Conservation (phyloP, 108 stramenopile species). For the Cyclotella baltica region DNA sequence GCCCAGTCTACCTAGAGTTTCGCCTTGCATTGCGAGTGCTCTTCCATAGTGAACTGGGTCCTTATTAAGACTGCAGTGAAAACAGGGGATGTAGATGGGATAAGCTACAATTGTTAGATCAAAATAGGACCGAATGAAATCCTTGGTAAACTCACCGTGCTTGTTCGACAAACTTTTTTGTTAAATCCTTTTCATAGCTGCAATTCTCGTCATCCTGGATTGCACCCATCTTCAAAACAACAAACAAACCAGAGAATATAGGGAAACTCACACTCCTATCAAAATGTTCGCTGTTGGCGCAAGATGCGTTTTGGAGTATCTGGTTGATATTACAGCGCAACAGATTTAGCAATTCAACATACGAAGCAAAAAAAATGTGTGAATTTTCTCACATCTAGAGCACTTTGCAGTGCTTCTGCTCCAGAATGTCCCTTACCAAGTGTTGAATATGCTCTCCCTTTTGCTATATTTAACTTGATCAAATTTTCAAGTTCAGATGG, state of each 20-base stretch:
- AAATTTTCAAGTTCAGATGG: slow-evolving; percentile 43
- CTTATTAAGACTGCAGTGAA: slow-evolving; percentile 47
- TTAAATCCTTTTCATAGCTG: slow-evolving; percentile 57
- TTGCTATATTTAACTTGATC: slow-evolving; percentile 44
- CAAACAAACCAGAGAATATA: slow-evolving; percentile 66
- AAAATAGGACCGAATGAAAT: no score
- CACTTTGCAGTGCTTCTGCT: slow-evolving; percentile 44
- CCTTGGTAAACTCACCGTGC: slow-evolving; percentile 43
- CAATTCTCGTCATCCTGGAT: slow-evolving; percentile 55
- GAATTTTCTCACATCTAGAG: slow-evolving; percentile 45
- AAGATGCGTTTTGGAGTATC: slow-evolving; percentile 52
- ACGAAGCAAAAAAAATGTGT: not conserved
- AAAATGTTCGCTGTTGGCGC: slow-evolving; percentile 28
- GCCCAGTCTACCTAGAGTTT: slow-evolving; percentile 59
- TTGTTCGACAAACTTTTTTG: slow-evolving; percentile 61
- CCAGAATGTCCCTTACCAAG: slow-evolving; percentile 36
- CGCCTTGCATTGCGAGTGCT: slow-evolving; percentile 71
- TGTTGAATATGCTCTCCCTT: slow-evolving; percentile 45
- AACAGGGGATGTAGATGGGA: no score
- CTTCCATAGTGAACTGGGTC: slow-evolving; percentile 67
- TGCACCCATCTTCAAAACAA: slow-evolving; percentile 55
- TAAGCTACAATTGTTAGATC: no score
- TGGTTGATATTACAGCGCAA: slow-evolving; percentile 3
- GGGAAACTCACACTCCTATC: slow-evolving; percentile 73
- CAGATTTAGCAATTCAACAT: not conserved